phyloP scores from a whole-genome alignment of 1,139 yeast genomes.

The Sugiyamaella paludigena region DNA sequence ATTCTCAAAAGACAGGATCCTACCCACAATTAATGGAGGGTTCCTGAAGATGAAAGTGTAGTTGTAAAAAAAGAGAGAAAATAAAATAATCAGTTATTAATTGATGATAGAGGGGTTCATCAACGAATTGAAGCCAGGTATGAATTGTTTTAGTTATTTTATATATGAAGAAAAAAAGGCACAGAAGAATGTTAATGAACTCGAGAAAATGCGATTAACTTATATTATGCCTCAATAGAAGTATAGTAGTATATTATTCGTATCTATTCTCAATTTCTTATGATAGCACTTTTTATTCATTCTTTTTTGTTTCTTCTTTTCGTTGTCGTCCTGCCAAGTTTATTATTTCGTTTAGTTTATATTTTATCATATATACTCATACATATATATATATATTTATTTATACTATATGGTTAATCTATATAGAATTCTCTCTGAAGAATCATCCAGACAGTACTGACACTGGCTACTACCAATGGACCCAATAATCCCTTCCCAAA shows the following conservation, averaged over 20 bases:
- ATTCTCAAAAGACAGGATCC: conserved; percentile 83
- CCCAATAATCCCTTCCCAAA: conserved; percentile 88
- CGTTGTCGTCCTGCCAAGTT: conserved; percentile 3
- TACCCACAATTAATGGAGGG: conserved; percentile 40
- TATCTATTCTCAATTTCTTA: too few species aligned
- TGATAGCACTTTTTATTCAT: too few species aligned
- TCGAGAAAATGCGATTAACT: too few species aligned
- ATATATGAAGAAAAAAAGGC: too few species aligned
- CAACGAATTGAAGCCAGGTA: neutral
- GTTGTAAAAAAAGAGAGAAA: neutral
- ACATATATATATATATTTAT: neutral
- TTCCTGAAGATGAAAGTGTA: too few species aligned
- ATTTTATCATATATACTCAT: neutral
- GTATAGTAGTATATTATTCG: too few species aligned
- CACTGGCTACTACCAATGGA: conserved; percentile 62
- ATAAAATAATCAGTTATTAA: neutral
- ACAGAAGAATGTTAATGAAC: too few species aligned
- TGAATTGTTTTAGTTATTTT: too few species aligned
- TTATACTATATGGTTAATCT: conserved; percentile 6
- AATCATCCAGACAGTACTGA: conserved; percentile 49
- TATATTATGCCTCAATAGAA: too few species aligned
- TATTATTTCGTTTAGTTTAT: conserved; percentile 9
- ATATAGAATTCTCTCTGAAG: conserved; percentile 42
- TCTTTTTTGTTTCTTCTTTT: neutral
- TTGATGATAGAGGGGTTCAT: neutral